Base-by-base conservation (phyloP, 345 rosid genomes). In the Salix dunnii region DNA sequence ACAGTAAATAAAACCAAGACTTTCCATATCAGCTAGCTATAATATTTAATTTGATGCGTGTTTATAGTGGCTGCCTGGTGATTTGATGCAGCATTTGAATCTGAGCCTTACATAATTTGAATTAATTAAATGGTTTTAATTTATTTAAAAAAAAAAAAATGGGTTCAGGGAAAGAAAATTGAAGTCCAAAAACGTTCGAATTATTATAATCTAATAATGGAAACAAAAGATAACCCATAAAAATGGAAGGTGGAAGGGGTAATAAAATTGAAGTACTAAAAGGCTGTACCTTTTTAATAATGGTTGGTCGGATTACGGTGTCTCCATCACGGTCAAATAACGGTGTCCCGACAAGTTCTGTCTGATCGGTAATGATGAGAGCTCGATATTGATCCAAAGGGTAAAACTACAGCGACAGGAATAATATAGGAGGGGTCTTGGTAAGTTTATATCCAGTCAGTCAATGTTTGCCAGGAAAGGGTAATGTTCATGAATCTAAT, bases 401-500 rank as follows among this genome's bases (percentile, higher is more conserved):
- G 75, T 38, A 35, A 78, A 74, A 46, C 65, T 25, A 63, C 70
- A 68, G 74, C 78, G 77, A 74, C 74, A 79, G 3, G 63, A 36
- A 31, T 20, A 33, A 1, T 33, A 72, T 31, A 20, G 53, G 28
- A 8, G 27, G 23, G 38, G 31, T 72, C 31, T 58, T 71, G 17
- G 70, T 35, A 27, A 18, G 11, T 31, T 17, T 5, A 13, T 4
- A 7, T 35, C 3, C 33, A 23, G 28, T 49, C 33, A 23, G 28
- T 49, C 23, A 55, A 55, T 55, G 33, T n/a, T 2, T 20, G n/a
- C 64, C 0, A 31, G 0, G 16, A 13, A 28, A 4, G 23, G n/a
- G 13, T 13, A 25, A 69, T 28, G 79, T 77, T 77, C 74, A 77
- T 77, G 74, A 77, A 70, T 77, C 79, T 62, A 49, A 62, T 70